phyloP scores from a whole-genome alignment of 768 basidiomycete species.

The Psilocybe azurescens region DNA sequence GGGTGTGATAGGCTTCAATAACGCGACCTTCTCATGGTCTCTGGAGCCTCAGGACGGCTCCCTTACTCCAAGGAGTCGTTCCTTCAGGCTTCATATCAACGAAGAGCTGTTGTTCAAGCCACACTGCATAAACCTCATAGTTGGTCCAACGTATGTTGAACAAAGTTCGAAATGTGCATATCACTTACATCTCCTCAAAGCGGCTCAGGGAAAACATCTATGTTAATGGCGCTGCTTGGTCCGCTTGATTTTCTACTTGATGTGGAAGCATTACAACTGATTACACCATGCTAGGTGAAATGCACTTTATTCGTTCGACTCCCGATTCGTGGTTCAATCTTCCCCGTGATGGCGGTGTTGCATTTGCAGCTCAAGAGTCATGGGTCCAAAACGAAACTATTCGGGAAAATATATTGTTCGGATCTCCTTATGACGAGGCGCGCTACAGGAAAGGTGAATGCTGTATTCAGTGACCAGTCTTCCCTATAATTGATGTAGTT shows the following conservation, averaged over 20 bases:
- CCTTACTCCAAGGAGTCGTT: conserved; percentile 49
- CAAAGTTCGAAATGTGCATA: background rate
- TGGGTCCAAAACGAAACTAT: conserved; percentile 89
- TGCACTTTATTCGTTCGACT: conserved; percentile 61
- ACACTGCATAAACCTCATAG: conserved; percentile 58
- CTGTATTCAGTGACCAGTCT: too few species aligned
- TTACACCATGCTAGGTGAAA: conserved; percentile 48
- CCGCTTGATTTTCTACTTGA: background rate
- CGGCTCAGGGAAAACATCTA: conserved; percentile 61
- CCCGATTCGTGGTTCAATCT: conserved; percentile 71
- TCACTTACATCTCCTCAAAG: background rate
- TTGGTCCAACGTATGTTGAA: conserved; percentile 52
- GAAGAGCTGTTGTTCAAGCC: conserved; percentile 59
- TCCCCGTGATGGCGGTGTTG: conserved; percentile 70
- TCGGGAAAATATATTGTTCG: conserved; percentile 84
- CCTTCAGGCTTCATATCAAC: conserved; percentile 55
- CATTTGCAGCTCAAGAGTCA: conserved; percentile 84
- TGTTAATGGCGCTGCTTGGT: conserved; percentile 62
- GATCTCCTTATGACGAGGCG: conserved; percentile 74
- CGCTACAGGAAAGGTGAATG: conserved; percentile 64
- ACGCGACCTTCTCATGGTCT: conserved; percentile 35
- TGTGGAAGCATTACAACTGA: background rate
- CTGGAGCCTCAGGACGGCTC: conserved; percentile 36
- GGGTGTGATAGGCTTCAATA: conserved; percentile 45
- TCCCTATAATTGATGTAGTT: too few species aligned